Evolutionary conservation across 805 yeast genomes (phyloP).

Genomic region (Cyberlindnera japonica): DNA sequence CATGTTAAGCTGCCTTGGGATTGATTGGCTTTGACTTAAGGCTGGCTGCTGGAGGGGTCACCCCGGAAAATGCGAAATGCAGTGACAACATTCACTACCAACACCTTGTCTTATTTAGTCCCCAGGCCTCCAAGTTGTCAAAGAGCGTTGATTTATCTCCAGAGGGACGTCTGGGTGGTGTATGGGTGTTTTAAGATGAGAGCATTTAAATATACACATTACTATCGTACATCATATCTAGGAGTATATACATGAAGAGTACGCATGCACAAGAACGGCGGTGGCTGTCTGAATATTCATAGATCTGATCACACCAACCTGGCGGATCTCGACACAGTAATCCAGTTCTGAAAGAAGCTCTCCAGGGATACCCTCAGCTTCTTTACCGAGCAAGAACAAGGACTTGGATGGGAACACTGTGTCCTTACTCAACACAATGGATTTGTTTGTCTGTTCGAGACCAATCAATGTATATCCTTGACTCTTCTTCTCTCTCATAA

Average conservation of each 20-base stretch:
- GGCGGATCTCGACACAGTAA: conserved; percentile 85
- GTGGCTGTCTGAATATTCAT: conserved; percentile 98
- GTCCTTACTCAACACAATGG: conserved; percentile 62
- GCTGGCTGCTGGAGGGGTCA: too few relatives aligned
- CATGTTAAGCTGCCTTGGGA: too few relatives aligned
- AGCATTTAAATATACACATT: too few relatives aligned
- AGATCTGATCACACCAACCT: conserved; percentile 86
- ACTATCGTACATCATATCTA: background rate
- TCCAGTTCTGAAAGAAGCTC: conserved; percentile 77
- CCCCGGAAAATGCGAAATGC: too few relatives aligned
- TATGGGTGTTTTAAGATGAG: too few relatives aligned
- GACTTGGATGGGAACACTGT: conserved; percentile 78
- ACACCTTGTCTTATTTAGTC: too few relatives aligned
- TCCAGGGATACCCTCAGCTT: conserved; percentile 90
- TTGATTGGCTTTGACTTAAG: too few relatives aligned
- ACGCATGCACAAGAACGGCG: conserved; percentile 90
- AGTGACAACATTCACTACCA: too few relatives aligned
- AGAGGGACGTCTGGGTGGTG: too few relatives aligned
- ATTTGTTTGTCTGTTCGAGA: conserved; percentile 87
- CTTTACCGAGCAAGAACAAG: conserved; percentile 76
- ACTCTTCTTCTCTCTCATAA: conserved; percentile 54
- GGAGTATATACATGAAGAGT: conserved; percentile 38
- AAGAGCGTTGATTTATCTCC: too few relatives aligned
- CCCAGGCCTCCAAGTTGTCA: too few relatives aligned
- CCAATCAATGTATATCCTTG: conserved; percentile 89